Conservation (phyloP, 257 asterid genomes). For the Verbena officinalis region DNA sequence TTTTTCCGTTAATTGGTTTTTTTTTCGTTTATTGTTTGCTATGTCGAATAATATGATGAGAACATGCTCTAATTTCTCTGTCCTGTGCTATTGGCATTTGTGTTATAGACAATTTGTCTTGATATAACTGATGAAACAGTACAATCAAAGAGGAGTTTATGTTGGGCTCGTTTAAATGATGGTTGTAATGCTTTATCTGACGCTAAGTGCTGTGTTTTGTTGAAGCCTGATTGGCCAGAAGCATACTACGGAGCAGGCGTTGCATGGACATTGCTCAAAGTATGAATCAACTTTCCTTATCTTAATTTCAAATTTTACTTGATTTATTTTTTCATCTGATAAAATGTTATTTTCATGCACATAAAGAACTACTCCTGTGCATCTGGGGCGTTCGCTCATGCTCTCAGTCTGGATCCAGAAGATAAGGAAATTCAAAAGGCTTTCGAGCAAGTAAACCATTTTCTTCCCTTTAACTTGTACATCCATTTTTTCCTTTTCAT, state of each 20-base stretch:
- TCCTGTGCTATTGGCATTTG: background rate
- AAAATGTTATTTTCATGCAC: background rate
- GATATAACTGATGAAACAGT: constrained; percentile 18
- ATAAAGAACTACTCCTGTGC: constrained; percentile 23
- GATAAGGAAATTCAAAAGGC: constrained; percentile 29
- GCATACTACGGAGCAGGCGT: constrained; percentile 36
- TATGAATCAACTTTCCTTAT: background rate
- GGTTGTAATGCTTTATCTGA: constrained; percentile 29
- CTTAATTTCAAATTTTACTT: too few relatives aligned
- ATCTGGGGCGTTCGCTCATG: constrained; percentile 26
- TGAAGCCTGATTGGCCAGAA: constrained; percentile 34
- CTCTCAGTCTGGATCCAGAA: constrained; percentile 30
- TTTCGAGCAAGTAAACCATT: background rate
- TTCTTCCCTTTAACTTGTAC: background rate
- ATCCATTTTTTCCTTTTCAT: background rate
- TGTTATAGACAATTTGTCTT: constrained; percentile 8
- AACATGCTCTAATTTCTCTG: too few relatives aligned
- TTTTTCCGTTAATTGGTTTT: background rate
- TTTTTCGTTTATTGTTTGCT: too few relatives aligned
- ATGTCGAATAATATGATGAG: too few relatives aligned
- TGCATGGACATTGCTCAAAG: constrained; percentile 29
- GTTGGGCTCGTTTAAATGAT: constrained; percentile 25
- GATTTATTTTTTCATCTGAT: background rate
- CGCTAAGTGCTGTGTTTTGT: constrained; percentile 23
- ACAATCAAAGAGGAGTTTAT: constrained; percentile 34